Percentiles rank a stretch among this genome's conserved stretches.
Conservation (phyloP, 306 rosid species). For the Bauhinia variegata region DNA sequence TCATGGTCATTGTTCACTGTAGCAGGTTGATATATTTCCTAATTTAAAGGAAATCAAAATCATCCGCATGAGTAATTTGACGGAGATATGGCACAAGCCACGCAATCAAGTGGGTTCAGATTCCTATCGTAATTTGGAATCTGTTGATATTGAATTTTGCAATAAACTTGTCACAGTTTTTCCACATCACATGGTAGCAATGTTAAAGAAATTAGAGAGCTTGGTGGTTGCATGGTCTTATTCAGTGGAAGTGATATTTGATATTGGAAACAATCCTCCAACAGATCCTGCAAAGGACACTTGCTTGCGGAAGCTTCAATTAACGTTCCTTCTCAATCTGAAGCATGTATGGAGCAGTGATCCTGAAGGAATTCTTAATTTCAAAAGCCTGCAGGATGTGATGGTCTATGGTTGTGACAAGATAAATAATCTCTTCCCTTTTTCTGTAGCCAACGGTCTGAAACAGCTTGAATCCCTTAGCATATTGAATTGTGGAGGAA, state of each 20-base stretch:
- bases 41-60: no score
- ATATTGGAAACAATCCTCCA: not conserved
- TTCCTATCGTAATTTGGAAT: not conserved
- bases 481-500: not conserved
- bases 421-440: not conserved
- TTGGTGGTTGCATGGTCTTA: slow-evolving; percentile 4
- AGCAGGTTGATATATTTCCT: not conserved
- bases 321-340: not conserved
- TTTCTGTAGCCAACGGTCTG: not conserved
- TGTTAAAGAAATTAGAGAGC: not conserved
- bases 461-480: not conserved
- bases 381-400: not conserved
- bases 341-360: not conserved
- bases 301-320: not conserved
- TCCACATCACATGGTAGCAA: slow-evolving; percentile 17
- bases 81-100: no score
- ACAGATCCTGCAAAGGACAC: not conserved
- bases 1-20: no score
- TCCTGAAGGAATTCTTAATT: no score
- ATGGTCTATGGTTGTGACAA: not conserved
- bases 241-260: slow-evolving; percentile 25
- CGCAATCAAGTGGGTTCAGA: not conserved
- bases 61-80: no score
- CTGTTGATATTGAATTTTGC: not conserved
- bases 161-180: not conserved